Evolutionary conservation across 2,329 filamentous ascomycete genomes (phyloP), one percentile per base, ranked within the genome.

Genomic region (Alternaria sp.): DNA sequence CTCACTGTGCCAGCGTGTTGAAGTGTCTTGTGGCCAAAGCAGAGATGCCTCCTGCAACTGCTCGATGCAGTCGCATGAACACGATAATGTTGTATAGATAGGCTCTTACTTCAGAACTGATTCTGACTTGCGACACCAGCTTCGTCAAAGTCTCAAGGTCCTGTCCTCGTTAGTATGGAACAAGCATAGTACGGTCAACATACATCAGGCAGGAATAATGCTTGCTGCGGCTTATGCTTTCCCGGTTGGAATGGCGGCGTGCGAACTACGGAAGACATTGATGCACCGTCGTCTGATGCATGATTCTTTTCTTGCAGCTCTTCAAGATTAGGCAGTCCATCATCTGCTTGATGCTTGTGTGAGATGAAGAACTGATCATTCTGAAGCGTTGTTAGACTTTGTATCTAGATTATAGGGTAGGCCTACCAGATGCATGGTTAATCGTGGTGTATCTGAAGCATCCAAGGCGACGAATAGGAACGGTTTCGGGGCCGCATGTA

Each of bases 321-420:
- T 63, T 96, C 92, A 0, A 95, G 79, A 67, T 96, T 92, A 5
- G 89, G 85, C 65, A 94, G 91, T 0, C 91, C 92, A 75, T 95
- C 89, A 2, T 85, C 83, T 5, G 87, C 84, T 61, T 90, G 87
- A 73, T 98, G 94, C 82, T 90, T 92, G 78, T 98, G 94, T 0
- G 92, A 95, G 61, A 98, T 89, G 76, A 94, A 93, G 69, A 98
- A 90, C 67, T 92, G 88, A 63, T 98, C 93, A 72, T 94, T 96
- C 79, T 93, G 86, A 89, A 86, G 9, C 30, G 79, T 80, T 21
- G 83, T 72, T 86, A 54, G 90, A 4, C 44, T 28, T 4, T 18
- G 18, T 0, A 23, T 37, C 43, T 1, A 4, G 5, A 84, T 82
- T 46, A 14, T 18, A 41, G 21, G 12, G 4, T 8, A 6, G 11